These are phyloP conservation scores for Orbilia javanica DNA, from an alignment of 2,329 filamentous ascomycete species.

Conservation along the genomic window DNA sequence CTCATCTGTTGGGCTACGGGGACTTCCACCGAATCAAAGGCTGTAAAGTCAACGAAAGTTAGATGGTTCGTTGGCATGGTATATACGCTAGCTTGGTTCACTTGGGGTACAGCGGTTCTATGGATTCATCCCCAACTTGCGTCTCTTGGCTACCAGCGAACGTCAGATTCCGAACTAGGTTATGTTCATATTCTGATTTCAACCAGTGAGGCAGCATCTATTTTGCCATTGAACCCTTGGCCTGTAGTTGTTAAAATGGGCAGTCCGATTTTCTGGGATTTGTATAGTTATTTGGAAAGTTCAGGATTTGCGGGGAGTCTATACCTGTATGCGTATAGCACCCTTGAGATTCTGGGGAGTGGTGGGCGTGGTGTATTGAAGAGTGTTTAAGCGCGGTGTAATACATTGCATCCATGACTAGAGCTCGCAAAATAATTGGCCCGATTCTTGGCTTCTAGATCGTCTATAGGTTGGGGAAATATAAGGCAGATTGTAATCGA, in stretches of 20 bases:
- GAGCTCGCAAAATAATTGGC: not conserved
- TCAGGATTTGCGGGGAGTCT: not conserved
- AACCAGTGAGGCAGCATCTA: conserved; percentile 19
- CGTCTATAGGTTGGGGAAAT: not conserved
- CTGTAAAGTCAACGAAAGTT: conserved; percentile 1
- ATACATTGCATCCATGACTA: not conserved
- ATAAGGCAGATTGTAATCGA: not conserved
- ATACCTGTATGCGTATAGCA: not conserved
- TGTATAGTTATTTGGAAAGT: not conserved
- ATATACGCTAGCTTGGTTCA: conserved; percentile 33
- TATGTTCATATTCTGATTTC: conserved; percentile 38
- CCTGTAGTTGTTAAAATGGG: conserved; percentile 7
- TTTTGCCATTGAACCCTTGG: conserved; percentile 31
- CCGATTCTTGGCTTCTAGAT: not conserved
- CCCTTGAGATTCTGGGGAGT: conserved; percentile 6
- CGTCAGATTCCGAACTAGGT: conserved; percentile 1
- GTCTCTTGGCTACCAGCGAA: conserved; percentile 30
- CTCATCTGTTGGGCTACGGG: conserved; percentile 26
- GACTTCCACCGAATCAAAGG: conserved; percentile 5
- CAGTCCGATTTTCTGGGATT: conserved; percentile 5
- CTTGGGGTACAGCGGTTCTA: conserved; percentile 18
- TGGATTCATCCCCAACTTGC: conserved; percentile 40
- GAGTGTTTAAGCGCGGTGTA: not conserved
- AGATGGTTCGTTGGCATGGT: conserved; percentile 31
- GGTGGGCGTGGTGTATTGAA: not conserved